A percentile compares a stretch with the other conserved stretches of the same genome.
Conservation (phyloP, 768 basidiomycete species). For the Hygrophorus pudorinus region DNA sequence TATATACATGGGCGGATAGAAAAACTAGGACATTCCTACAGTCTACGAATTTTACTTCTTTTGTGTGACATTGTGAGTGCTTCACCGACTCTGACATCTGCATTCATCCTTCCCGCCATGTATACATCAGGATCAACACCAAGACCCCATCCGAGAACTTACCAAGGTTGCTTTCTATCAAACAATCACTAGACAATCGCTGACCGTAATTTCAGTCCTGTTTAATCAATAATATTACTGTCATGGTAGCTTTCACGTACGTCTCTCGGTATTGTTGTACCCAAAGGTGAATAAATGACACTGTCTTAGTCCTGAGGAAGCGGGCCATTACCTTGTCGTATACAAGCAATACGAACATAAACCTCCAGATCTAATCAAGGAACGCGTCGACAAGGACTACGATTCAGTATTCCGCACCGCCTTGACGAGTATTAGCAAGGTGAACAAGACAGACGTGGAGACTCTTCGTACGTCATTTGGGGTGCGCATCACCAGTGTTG, state of each 20-base stretch:
- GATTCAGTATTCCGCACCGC: slow-evolving; percentile 68
- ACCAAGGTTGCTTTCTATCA: slow-evolving; percentile 50
- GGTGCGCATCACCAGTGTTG: slow-evolving; percentile 36
- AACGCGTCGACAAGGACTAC: slow-evolving; percentile 87
- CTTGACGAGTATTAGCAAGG: slow-evolving; percentile 82
- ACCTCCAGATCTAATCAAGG: slow-evolving; percentile 89
- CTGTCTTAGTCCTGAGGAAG: slow-evolving; percentile 69
- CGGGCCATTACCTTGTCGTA: slow-evolving; percentile 80
- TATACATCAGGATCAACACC: slow-evolving; percentile 72
- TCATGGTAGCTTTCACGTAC: slow-evolving; percentile 89
- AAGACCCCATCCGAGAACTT: slow-evolving; percentile 84
- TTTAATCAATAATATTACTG: slow-evolving; percentile 86
- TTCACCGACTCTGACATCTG: not conserved
- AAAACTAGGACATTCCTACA: slow-evolving; percentile 73
- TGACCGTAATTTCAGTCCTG: slow-evolving; percentile 41
- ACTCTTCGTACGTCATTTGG: slow-evolving; percentile 89
- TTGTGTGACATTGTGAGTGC: slow-evolving; percentile 81
- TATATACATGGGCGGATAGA: slow-evolving; percentile 91
- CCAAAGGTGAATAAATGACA: not conserved
- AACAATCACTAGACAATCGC: not conserved
- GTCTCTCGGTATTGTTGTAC: slow-evolving; percentile 13
- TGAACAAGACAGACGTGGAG: slow-evolving; percentile 96
- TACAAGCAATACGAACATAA: slow-evolving; percentile 94
- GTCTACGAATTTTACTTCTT: slow-evolving; percentile 75
- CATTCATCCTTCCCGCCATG: not conserved